Evolutionary conservation across 1,139 yeast genomes (phyloP), one percentile per base, ranked within the genome.

Genomic region (Pichia kudriavzevii): DNA sequence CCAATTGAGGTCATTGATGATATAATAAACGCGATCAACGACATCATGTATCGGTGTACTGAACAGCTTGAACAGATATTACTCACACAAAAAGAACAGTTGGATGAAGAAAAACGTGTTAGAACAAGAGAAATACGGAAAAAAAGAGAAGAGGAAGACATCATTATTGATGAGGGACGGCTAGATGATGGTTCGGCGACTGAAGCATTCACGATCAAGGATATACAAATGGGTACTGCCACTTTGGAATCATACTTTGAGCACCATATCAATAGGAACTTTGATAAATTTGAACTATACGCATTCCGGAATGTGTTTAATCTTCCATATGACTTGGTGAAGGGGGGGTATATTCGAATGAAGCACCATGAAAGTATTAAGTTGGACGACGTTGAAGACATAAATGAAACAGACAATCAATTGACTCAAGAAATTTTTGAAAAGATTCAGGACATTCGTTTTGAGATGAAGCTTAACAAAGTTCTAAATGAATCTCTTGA

Each of bases 1-100:
- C 95, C 96, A 0, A 69, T 87, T n/a, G 75, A 91, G 1, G 63
- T 87, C 18, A 72, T 88, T 7, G 96, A 88, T 52, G 95, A 87
- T 52, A 79, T 88, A 14, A 84, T 88, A 50, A 87, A 87, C 57
- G 84, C 88, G 1, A 94, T 84, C 18, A 87, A 88, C 50, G 87
- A 78, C 39, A 74, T 85, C 24, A 71, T 87, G 72, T 83, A 83
- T 59, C 79, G 80, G 48, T 83, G 95, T 49, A 79, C 91, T 0
- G 73, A 72, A 35, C 94, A 87, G 2, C 69, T 87, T 63, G 94
- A 85, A 53, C 67, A 68, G 30, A 81, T 79, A 47, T 59, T 87
- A 19, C 49, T 52, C 31, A 69, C 65, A 32, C 52, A 51, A 30
- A 50, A 63, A 42, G 45, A 55, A 40, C 45, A 45, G 35, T 39